Conservation (phyloP, 371 early-diverging fungal species). For the Mucor plumbeus region DNA sequence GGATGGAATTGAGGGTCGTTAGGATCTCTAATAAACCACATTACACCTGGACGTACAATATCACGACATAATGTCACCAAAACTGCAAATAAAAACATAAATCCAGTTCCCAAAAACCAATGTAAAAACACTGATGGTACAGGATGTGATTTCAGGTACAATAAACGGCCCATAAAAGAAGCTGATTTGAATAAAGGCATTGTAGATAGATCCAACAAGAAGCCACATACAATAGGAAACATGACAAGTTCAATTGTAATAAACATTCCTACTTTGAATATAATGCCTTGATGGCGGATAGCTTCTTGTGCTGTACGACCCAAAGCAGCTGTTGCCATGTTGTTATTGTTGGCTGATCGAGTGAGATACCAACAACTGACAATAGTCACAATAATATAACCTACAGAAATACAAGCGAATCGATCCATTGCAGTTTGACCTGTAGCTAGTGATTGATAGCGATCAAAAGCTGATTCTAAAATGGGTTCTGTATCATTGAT, state of each 20-base stretch:
- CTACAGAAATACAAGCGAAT: conserved; percentile 39
- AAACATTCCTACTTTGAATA: conserved; percentile 77
- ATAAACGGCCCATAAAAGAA: conserved; percentile 57
- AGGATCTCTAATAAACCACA: conserved; percentile 97
- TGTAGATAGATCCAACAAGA: conserved; percentile 77
- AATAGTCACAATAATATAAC: conserved; percentile 39
- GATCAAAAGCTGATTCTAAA: conserved; percentile 13
- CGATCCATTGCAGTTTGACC: conserved; percentile 41
- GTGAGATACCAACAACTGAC: conserved; percentile 40
- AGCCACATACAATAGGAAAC: conserved; percentile 90
- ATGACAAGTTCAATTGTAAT: conserved; percentile 80
- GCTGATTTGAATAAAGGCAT: conserved; percentile 71
- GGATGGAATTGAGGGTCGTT: conserved; percentile 93
- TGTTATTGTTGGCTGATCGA: conserved; percentile 5
- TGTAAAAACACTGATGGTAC: conserved; percentile 78
- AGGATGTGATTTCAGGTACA: conserved; percentile 62
- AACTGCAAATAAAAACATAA: conserved; percentile 90
- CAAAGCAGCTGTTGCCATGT: conserved; percentile 22
- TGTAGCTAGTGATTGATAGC: conserved; percentile 44
- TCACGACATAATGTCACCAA: conserved; percentile 79
- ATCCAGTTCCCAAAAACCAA: conserved; percentile 91
- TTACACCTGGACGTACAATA: conserved; percentile 86
- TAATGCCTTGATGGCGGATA: conserved; percentile 59
- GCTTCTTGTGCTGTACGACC: conserved; percentile 50
- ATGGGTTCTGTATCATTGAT: conserved; percentile 21